Base-by-base conservation (phyloP, 2,329 filamentous ascomycete genomes). In the Eutypa lata region DNA sequence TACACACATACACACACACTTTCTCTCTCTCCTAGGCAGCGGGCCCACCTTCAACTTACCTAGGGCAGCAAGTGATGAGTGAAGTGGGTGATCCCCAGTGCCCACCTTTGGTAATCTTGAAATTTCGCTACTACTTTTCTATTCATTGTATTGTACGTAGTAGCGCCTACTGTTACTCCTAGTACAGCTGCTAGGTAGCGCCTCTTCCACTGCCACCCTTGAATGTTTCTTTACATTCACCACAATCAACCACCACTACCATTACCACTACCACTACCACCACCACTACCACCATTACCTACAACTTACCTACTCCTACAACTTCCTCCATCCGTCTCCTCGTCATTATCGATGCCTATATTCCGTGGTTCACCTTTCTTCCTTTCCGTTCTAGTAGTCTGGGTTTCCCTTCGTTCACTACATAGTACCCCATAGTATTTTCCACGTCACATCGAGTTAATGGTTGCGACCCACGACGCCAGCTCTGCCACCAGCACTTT, bases 91-190 rank as follows among this genome's bases (percentile, higher is more conserved):
- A 61, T 59, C 55, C 57, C 56, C 57, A 56, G 46, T 47, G 45
- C 56, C 65, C 65, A 65, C 62, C 59, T 64, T 61, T 66, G 35
- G 54, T 61, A 66, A 65, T 65, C 65, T 66, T 66, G 54, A 49
- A 60, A 60, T 62, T 57, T 60, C 59, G 22, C 42, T 45, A n/a
- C 22, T 62, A 65, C 62, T 65, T 65, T 65, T 66, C 62, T 21
- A 45, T 45, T 45, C 7, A 45, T 28, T 45, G 42, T 45, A 24
- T 16, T 42, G 6, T 19, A 42, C 7, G 38, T 42, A 10, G 38
- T 42, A 22, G 38, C 38, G 19, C 19, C 38, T 13, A 5, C 18
- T 42, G 18, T 18, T 42, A 21, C 8, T 42, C n/a, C 38, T 42
- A 18, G 16, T 31, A 31, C 26, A 6, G 26, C 26, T 31, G 26